phyloP scores from a whole-genome alignment of 139 green algal species.

The Tetradesmus obliquus region DNA sequence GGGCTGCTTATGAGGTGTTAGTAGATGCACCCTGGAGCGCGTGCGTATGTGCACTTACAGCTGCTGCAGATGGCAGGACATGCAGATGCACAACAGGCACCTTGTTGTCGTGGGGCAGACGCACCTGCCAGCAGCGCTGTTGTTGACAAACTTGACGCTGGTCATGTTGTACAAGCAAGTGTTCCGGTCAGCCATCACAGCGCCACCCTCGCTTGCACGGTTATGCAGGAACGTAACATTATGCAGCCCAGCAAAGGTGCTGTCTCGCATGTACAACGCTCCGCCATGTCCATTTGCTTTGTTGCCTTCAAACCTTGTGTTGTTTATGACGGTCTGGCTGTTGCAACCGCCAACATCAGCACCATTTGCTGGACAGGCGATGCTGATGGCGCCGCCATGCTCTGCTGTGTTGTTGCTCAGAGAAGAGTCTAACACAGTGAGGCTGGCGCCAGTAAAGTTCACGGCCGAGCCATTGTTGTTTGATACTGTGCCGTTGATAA shows the following conservation, averaged over 20 bases:
- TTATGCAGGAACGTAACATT: neutral
- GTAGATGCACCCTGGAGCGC: neutral
- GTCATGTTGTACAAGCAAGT: constrained; percentile 28
- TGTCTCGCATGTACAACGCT: neutral
- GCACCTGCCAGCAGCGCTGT: constrained; percentile 16
- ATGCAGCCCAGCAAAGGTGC: neutral
- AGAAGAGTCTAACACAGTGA: neutral
- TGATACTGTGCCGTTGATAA: constrained; percentile 19
- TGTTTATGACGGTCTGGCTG: neutral
- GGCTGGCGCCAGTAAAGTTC: neutral
- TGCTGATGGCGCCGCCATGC: neutral
- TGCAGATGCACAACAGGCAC: neutral
- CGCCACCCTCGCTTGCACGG: neutral
- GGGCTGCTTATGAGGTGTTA: neutral
- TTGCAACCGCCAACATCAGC: neutral
- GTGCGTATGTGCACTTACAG: neutral
- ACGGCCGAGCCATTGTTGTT: constrained; percentile 18
- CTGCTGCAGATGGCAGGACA: neutral
- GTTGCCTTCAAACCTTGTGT: constrained; percentile 22
- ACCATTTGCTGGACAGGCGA: neutral
- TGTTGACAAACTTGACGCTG: neutral
- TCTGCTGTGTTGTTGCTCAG: constrained; percentile 10
- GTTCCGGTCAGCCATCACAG: constrained; percentile 19
- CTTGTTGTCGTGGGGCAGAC: neutral
- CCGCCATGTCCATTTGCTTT: neutral